Base-by-base conservation (phyloP, 192 early-diverging fungal genomes). In the Coemansia sp. region DNA sequence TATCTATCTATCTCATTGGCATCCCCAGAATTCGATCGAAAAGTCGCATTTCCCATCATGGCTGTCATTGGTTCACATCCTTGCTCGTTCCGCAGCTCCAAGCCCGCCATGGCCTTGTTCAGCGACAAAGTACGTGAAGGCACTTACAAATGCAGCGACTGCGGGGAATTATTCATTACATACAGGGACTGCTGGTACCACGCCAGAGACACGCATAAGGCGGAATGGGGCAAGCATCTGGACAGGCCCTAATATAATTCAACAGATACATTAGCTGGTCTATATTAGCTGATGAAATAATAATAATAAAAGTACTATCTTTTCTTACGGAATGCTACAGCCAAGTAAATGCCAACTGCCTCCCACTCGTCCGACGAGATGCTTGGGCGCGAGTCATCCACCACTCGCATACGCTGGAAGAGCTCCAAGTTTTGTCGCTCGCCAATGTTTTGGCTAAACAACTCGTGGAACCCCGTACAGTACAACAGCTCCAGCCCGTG, bases 291-390 rank as follows among this genome's bases (percentile, higher is more conserved):
- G 5, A 11, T 38, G 6, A 5, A 6, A 49, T 10, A 6, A 49
- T 22, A 6, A 25, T 25, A 10, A 49, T 49, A 25, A n/a, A 49
- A 60, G 40, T 60, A 60, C 10, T 20, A 1, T 15, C 39, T 63
- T 36, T 32, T 22, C 17, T 70, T 76, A 11, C 31, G 27, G 46
- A 80, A 77, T 2, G 62, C 77, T 3, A 80, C 68, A 11, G 71
- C 72, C 41, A 73, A 24, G 43, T 65, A 82, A 42, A 83, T 84
- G 71, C 93, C 92, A 20, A 91, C 87, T 3, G 92, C 94, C 59
- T 98, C 96, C 97, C 97, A 99, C 70, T 99, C 94, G 35, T 94
- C 95, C 0, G 71, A 64, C 1, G 89, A 87, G 37, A 98, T 88
- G 31, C 71, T 71, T 7, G 84, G 84, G 1, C 88, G 88, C 6